phyloP scores from a whole-genome alignment of 495 filamentous ascomycete species.

The Hyaloscypha bicolor region DNA sequence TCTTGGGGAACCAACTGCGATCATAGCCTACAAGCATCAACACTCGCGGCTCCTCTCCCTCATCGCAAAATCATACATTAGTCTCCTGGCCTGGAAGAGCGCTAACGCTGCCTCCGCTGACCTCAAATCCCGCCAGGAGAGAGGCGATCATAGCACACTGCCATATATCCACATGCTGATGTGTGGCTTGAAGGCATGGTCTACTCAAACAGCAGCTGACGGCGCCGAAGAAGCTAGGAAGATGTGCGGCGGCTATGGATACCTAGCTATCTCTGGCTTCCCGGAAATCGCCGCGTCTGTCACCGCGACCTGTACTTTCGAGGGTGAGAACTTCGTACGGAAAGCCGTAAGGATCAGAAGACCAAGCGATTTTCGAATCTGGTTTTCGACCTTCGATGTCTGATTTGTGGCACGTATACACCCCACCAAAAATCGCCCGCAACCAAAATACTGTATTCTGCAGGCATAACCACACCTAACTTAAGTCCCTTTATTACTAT shows the following conservation, averaged over 20 bases:
- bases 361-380: too few relatives aligned
- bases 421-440: too few relatives aligned
- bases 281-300: constrained; percentile 24
- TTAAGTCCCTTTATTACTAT: too few relatives aligned
- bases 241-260: constrained; percentile 71
- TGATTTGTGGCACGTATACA: too few relatives aligned
- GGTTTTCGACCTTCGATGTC: too few relatives aligned
- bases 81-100: constrained; percentile 67
- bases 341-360: too few relatives aligned
- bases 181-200: constrained; percentile 69
- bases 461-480: too few relatives aligned
- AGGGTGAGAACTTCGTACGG: too few relatives aligned
- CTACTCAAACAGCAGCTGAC: constrained; percentile 62
- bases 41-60: constrained; percentile 66
- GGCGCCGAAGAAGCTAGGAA: constrained; percentile 68
- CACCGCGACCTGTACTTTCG: constrained; percentile 27
- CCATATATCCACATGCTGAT: constrained; percentile 69
- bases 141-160: constrained; percentile 49
- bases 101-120: constrained; percentile 58
- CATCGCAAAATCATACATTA: constrained; percentile 65
- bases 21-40: constrained; percentile 70
- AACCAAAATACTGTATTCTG: too few relatives aligned
- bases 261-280: constrained; percentile 28
- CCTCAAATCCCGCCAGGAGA: constrained; percentile 50
- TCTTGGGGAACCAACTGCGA: constrained; percentile 52